A percentile compares a stretch with the other conserved stretches of the same genome.
Conservation (phyloP, 2,329 filamentous ascomycete species). For the Cercospora berteroae region DNA sequence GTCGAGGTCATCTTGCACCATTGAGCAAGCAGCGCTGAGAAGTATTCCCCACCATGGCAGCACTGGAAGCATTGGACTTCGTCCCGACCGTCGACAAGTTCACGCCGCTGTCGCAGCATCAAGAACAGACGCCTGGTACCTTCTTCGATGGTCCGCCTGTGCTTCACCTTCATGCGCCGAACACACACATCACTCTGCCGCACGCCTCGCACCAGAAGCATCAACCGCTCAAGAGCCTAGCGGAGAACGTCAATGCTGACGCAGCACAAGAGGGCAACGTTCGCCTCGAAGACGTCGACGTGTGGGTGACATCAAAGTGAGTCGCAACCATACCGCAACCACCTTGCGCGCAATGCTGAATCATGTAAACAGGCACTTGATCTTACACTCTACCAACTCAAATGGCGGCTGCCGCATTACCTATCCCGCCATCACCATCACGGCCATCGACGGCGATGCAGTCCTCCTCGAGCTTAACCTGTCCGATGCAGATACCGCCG, state of each 20-base stretch:
- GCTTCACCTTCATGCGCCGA: slow-evolving; percentile 60
- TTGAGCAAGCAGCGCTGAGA: background rate
- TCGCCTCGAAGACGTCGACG: slow-evolving; percentile 37
- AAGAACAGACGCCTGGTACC: slow-evolving; percentile 67
- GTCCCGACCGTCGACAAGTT: slow-evolving; percentile 42
- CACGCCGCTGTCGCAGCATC: slow-evolving; percentile 65
- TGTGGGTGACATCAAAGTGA: slow-evolving; percentile 50
- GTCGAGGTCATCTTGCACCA: background rate
- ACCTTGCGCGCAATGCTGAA: background rate
- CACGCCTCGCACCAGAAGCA: slow-evolving; percentile 5
- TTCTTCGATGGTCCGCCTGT: slow-evolving; percentile 72
- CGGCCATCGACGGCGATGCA: slow-evolving; percentile 64
- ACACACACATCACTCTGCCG: slow-evolving; percentile 38
- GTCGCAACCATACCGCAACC: background rate
- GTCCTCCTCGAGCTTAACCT: slow-evolving; percentile 70
- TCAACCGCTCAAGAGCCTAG: background rate
- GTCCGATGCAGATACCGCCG: slow-evolving; percentile 57
- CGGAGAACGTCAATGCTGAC: background rate
- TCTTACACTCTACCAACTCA: slow-evolving; percentile 60
- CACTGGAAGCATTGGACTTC: background rate
- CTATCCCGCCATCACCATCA: slow-evolving; percentile 72
- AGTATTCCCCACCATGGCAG: background rate
- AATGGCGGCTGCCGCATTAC: slow-evolving; percentile 65
- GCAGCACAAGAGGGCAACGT: slow-evolving; percentile 28
- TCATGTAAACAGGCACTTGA: slow-evolving; percentile 51